Base-by-base conservation (phyloP, 2,329 filamentous ascomycete genomes). In the Verticillium zaregamsianum region DNA sequence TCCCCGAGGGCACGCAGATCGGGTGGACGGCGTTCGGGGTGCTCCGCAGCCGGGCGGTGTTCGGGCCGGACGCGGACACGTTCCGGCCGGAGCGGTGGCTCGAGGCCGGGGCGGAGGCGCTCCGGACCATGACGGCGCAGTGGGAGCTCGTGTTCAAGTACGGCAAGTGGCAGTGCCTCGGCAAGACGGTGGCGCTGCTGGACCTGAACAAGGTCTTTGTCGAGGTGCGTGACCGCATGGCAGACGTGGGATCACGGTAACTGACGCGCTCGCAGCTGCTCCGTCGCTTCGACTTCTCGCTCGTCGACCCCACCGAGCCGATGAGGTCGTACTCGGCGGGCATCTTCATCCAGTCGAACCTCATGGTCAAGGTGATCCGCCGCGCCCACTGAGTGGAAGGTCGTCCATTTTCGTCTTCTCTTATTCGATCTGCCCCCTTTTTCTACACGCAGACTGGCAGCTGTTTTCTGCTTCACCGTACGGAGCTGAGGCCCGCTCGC, bases 81-180 rank as follows among this genome's bases (percentile, higher is more conserved):
- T 85, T 79, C 66, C 71, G 76, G 25, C 83, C 82, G 1, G 81
- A 81, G 58, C 74, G 82, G 54, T 85, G 81, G 80, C 65, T 85
- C 12, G 72, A 79, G 61, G 73, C 69, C 12, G 66, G 68, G 1
- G 69, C 70, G 1, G 71, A 73, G 49, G 67, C 72, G 59, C 67
- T 71, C 17, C 69, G 70, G 17, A 56, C 54, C 3, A 80, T 79
- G 72, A 70, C 73, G 32, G 68, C 69, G 40, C 77, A 74, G 1
- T 68, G 76, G 58, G 79, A 81, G 57, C 68, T 79, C 15, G 70
- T 79, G 0, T 83, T 82, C 68, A 76, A 76, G 17, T 70, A 72
- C 33, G 80, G 80, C 5, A 74, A 72, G 56, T 78, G 73, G 62
- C 68, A 73, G 66, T 82, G 81, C 64, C 67, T 82, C n/a, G 81